Evolutionary conservation across 768 basidiomycete species (phyloP).

Genomic region (Amanita subjunquillea): DNA sequence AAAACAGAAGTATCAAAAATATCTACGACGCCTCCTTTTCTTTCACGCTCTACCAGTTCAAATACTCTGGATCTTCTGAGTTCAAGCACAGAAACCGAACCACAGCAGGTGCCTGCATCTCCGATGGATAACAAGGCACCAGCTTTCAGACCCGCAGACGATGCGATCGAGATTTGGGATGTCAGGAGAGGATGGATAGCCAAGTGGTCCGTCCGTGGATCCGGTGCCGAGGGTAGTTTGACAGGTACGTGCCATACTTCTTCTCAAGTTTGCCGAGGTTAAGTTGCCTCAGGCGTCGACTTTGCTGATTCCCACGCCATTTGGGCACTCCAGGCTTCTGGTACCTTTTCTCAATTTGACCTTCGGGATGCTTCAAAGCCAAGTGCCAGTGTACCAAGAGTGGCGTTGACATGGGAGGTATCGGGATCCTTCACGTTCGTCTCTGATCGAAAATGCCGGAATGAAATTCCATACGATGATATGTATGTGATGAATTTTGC

Average conservation of each 20-base stretch:
- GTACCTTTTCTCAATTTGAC: constrained; percentile 74
- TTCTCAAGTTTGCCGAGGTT: neutral
- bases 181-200: constrained; percentile 71
- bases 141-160: constrained; percentile 21
- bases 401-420: constrained; percentile 56
- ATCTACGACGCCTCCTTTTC: neutral
- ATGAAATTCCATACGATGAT: constrained; percentile 77
- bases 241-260: constrained; percentile 39
- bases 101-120: neutral
- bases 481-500: constrained; percentile 33
- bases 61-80: neutral
- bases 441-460: constrained; percentile 35
- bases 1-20: constrained; percentile 10
- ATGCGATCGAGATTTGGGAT: constrained; percentile 81
- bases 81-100: neutral
- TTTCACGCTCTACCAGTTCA: neutral
- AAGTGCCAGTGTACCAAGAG: constrained; percentile 56
- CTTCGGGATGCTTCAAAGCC: constrained; percentile 54
- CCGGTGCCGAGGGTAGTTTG: constrained; percentile 58
- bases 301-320: constrained; percentile 65
- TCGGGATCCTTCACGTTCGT: constrained; percentile 60
- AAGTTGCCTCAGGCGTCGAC: constrained; percentile 39
- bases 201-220: constrained; percentile 69
- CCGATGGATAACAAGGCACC: constrained; percentile 8
- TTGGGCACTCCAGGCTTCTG: constrained; percentile 66